Evolutionary conservation across 345 rosid species (phyloP).

Genomic region (Schrenkiella parvula): DNA sequence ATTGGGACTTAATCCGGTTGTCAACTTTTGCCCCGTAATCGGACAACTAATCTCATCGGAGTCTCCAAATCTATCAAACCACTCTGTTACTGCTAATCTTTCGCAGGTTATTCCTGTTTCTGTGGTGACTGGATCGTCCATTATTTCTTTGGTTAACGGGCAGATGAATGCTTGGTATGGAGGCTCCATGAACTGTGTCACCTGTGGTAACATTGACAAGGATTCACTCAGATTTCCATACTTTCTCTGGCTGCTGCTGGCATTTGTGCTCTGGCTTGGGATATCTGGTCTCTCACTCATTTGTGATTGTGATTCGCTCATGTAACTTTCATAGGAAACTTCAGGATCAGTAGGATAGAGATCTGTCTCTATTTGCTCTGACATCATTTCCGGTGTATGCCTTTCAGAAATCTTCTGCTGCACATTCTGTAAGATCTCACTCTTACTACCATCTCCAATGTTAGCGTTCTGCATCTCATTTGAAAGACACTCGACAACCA

Average conservation of each 20-base stretch:
- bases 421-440: conserved; percentile 22
- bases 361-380: conserved; percentile 47
- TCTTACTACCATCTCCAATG: conserved; percentile 30
- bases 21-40: conserved; percentile 43
- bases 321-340: conserved; percentile 37
- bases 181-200: conserved; percentile 62
- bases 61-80: conserved; percentile 49
- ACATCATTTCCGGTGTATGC: conserved; percentile 12
- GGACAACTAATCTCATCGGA: conserved; percentile 58
- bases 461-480: conserved; percentile 60
- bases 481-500: conserved; percentile 54
- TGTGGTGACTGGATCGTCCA: conserved; percentile 86
- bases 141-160: conserved; percentile 70
- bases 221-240: conserved; percentile 27
- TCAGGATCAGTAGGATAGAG: conserved; percentile 53
- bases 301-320: conserved; percentile 31
- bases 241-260: conserved; percentile 35
- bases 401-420: conserved; percentile 3
- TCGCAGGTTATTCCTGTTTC: conserved; percentile 82
- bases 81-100: conserved; percentile 53
- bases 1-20: conserved; percentile 42
- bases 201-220: conserved; percentile 38
- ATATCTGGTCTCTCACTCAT: conserved; percentile 28
- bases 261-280: conserved; percentile 26
- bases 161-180: conserved; percentile 75